Evolutionary conservation across 495 filamentous ascomycete genomes (phyloP).

Genomic region (Lophium mytilinum): DNA sequence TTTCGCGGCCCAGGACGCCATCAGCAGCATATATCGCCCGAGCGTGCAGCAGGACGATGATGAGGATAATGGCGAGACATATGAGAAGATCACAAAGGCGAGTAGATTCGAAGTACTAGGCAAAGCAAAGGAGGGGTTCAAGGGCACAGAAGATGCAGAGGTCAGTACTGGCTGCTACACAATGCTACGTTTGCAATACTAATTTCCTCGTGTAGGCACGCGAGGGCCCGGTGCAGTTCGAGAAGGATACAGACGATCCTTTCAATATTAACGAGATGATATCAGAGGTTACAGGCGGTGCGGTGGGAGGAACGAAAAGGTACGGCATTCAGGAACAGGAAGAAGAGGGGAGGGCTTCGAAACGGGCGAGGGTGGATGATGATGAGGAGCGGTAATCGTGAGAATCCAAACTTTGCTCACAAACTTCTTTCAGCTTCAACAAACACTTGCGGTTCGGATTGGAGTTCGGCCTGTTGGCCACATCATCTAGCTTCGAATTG

Average conservation of each 20-base stretch:
- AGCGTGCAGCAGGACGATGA: constrained; percentile 63
- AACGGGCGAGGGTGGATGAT: constrained; percentile 74
- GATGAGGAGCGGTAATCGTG: constrained; percentile 39
- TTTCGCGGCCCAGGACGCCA: constrained; percentile 93
- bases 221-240: constrained; percentile 94
- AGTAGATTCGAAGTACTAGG: constrained; percentile 81
- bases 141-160: constrained; percentile 81
- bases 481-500: no score
- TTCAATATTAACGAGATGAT: constrained; percentile 94
- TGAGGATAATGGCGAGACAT: constrained; percentile 69
- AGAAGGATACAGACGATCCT: constrained; percentile 80
- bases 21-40: constrained; percentile 89
- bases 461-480: no score
- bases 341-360: constrained; percentile 53
- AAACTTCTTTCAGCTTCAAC: no score
- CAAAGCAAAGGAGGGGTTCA: constrained; percentile 78
- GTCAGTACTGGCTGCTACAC: constrained; percentile 39
- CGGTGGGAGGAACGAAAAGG: constrained; percentile 56
- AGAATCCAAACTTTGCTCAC: no score
- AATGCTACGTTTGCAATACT: constrained; percentile 4
- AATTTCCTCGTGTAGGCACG: constrained; percentile 44
- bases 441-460: no score
- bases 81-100: constrained; percentile 77
- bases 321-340: constrained; percentile 83
- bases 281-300: constrained; percentile 57